Base-by-base conservation (phyloP, 371 early-diverging fungal species). In the Mortierella sp. region DNA sequence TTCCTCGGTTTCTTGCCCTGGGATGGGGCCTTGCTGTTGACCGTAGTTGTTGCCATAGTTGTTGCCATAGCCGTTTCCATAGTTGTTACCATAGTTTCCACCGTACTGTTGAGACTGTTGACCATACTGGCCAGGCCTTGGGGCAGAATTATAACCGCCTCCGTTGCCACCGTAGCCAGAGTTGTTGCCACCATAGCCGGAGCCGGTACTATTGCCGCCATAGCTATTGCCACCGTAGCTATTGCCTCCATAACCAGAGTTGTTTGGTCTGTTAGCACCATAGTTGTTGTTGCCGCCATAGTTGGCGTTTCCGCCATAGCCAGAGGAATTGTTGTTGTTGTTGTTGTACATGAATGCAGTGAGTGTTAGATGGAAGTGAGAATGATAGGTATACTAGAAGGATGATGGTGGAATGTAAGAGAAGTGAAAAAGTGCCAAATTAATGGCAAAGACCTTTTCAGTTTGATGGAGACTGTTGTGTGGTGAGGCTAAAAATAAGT, bases 1-100 rank as follows among this genome's bases (percentile, higher is more conserved):
- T 55, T 92, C 88, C 50, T 89, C 92, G 16, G 91, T 89, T 33
- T 93, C 92, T 36, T 86, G 85, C 40, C 88, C 90, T 45, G 74
- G 73, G n/a, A 63, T 52, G 6, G 72, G 66, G 21, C 50, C 65
- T 32, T 75, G 65, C 22, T 71, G 74, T 24, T 71, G 65, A 24
- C 76, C 81, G 41, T 80, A 80, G 19, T 69, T 52, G 43, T 43
- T 48, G 4, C n/a, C 48, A 28, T 74, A 67, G 47, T 72, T 57
- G 58, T 47, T 32, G 4, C 59, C 62, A 28, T 72, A 72, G 52
- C 43, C 74, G 66, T 15, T 72, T n/a, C 78, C 78, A 72, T 86
- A 76, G 28, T 80, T 41, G 36, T 50, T 50, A 55, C 78, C 70
- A 15, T 71, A 70, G 50, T 72, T 69, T 1, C 67, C 47, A 61